phyloP scores from a whole-genome alignment of 2,329 filamentous ascomycete species.

The Neophaeococcomyces mojaviensis region DNA sequence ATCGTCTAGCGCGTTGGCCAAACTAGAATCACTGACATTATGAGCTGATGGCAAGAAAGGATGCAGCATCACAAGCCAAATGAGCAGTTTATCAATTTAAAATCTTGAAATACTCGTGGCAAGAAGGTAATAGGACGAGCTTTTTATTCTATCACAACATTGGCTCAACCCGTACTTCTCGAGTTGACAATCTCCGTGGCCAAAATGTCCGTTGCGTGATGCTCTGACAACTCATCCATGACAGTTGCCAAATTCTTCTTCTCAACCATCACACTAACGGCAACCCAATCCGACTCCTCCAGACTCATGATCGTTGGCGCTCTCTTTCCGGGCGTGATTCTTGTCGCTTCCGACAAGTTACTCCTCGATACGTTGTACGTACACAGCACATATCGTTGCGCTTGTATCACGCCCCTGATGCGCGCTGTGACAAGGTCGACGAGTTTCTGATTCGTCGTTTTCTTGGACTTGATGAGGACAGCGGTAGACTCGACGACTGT shows the following conservation, averaged over 20 bases:
- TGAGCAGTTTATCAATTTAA: no score
- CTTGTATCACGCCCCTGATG: slow-evolving; percentile 89
- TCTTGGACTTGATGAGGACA: slow-evolving; percentile 83
- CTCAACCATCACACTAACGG: slow-evolving; percentile 89
- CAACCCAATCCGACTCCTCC: slow-evolving; percentile 85
- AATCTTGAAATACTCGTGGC: no score
- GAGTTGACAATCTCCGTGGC: slow-evolving; percentile 82
- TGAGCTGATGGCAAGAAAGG: no score
- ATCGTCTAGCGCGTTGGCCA: no score
- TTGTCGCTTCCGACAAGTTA: slow-evolving; percentile 58
- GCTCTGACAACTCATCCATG: slow-evolving; percentile 73
- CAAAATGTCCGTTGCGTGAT: slow-evolving; percentile 77
- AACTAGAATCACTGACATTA: no score
- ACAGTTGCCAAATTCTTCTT: slow-evolving; percentile 75
- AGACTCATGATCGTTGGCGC: slow-evolving; percentile 86
- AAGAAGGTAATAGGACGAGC: no score
- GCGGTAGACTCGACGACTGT: slow-evolving; percentile 85
- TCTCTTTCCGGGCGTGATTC: slow-evolving; percentile 86
- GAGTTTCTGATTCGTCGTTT: slow-evolving; percentile 69
- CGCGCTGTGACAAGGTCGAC: slow-evolving; percentile 78
- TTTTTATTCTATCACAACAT: no score
- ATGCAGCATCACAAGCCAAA: no score
- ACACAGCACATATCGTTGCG: slow-evolving; percentile 88
- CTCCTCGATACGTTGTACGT: slow-evolving; percentile 84
- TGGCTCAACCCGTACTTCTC: slow-evolving; percentile 33